Evolutionary conservation across 306 rosid species (phyloP).

Genomic region (Vigna angularis): DNA sequence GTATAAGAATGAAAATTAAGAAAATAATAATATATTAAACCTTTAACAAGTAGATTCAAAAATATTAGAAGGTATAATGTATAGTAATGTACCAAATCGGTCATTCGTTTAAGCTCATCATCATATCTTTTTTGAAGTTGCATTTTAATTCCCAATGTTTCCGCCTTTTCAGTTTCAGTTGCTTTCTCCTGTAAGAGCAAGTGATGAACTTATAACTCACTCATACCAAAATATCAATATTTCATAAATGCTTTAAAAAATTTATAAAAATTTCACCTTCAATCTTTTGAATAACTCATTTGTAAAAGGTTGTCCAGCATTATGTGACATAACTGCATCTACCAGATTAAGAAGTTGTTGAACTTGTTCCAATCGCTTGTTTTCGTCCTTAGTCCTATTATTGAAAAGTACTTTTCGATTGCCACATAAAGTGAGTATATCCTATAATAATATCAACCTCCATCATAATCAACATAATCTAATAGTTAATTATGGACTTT

Average conservation of each 20-base stretch:
- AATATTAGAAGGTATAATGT: neutral
- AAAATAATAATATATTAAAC: neutral
- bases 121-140: neutral
- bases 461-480: neutral
- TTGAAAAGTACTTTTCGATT: neutral
- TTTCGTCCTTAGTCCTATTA: neutral
- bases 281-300: neutral
- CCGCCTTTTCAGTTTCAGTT: neutral
- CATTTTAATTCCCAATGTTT: neutral
- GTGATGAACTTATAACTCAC: neutral
- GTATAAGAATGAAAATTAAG: neutral
- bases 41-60: neutral
- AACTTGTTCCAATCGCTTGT: neutral
- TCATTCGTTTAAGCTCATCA: neutral
- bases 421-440: neutral
- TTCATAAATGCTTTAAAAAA: neutral
- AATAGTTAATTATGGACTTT: neutral
- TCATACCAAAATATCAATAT: neutral
- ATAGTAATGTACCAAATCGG: neutral
- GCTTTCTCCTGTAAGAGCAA: neutral
- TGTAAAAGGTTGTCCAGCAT: neutral
- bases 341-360: neutral
- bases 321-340: neutral
- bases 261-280: neutral
- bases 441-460: neutral